Conservation (phyloP, 139 green algal genomes). For the Chlamydomonas asymmetrica region DNA sequence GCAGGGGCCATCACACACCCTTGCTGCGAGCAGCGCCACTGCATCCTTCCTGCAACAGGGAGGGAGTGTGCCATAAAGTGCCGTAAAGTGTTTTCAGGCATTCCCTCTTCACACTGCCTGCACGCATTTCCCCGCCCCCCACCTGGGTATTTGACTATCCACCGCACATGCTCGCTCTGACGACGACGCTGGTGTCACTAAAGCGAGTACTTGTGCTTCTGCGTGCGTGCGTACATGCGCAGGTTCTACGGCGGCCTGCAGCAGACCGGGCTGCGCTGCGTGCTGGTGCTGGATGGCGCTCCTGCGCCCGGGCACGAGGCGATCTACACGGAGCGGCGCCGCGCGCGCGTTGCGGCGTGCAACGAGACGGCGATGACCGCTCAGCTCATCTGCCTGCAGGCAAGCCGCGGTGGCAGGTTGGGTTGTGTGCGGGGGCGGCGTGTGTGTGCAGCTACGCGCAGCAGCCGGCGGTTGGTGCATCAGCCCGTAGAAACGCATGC, state of each 20-base stretch:
- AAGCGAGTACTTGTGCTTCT: too few species aligned
- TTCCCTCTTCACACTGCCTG: background rate
- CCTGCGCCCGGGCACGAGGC: slow-evolving; percentile 1
- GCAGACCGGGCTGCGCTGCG: background rate
- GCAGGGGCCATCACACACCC: background rate
- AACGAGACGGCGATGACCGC: background rate
- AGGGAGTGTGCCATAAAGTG: too few species aligned
- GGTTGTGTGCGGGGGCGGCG: background rate
- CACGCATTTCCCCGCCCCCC: slow-evolving; percentile 1
- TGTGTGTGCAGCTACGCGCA: background rate
- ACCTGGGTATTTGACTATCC: background rate
- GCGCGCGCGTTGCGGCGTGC: background rate
- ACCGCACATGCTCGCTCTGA: background rate
- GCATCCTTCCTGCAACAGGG: too few species aligned
- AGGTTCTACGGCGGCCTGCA: slow-evolving; percentile 12
- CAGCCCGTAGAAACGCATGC: background rate
- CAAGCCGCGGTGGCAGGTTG: background rate
- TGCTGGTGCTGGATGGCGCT: slow-evolving; percentile 12
- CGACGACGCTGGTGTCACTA: background rate
- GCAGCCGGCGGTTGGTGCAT: background rate
- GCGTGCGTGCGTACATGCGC: background rate
- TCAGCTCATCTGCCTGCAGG: slow-evolving; percentile 2
- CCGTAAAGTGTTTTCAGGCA: background rate
- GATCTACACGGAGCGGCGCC: background rate
- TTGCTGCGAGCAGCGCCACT: slow-evolving; percentile 1